phyloP scores from a whole-genome alignment of 805 yeast genomes.

The Pichia occidentalis region DNA sequence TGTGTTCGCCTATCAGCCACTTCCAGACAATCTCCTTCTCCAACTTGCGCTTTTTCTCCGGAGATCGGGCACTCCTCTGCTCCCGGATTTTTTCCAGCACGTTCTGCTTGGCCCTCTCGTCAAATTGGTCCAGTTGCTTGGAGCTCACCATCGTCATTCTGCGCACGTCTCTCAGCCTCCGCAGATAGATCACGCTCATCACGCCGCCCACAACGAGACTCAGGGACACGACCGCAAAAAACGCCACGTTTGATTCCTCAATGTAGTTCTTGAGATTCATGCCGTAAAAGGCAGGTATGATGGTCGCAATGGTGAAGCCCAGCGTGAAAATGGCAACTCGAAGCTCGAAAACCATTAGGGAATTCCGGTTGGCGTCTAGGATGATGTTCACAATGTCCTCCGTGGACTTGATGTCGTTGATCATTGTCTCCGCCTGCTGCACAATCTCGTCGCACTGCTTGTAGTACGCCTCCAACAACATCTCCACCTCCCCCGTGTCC shows the following conservation, averaged over 20 bases:
- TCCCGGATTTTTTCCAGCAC: conserved; percentile 12
- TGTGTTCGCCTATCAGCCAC: conserved; percentile 45
- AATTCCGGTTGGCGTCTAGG: conserved; percentile 83
- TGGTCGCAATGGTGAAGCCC: conserved; percentile 79
- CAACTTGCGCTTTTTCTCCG: conserved; percentile 6
- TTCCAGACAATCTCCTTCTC: conserved; percentile 47
- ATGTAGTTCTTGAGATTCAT: conserved; percentile 77
- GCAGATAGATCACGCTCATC: conserved; percentile 51
- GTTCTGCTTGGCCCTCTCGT: conserved; percentile 17
- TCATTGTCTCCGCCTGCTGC: conserved; percentile 78
- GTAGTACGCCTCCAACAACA: conserved; percentile 82
- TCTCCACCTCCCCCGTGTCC: conserved; percentile 66
- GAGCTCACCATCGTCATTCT: conserved; percentile 54
- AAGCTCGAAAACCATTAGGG: conserved; percentile 79
- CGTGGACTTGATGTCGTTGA: conserved; percentile 80
- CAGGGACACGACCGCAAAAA: conserved; percentile 46
- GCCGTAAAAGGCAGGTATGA: conserved; percentile 84
- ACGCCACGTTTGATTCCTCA: conserved; percentile 62
- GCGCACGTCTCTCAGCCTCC: conserved; percentile 54
- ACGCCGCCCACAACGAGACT: conserved; percentile 49
- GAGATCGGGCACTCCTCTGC: neutral
- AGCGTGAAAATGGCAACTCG: conserved; percentile 78
- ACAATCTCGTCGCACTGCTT: conserved; percentile 91
- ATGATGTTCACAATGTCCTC: conserved; percentile 91
- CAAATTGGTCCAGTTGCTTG: conserved; percentile 24